Base-by-base conservation (phyloP, 2,329 filamentous ascomycete genomes). In the Paraphoma sp. region DNA sequence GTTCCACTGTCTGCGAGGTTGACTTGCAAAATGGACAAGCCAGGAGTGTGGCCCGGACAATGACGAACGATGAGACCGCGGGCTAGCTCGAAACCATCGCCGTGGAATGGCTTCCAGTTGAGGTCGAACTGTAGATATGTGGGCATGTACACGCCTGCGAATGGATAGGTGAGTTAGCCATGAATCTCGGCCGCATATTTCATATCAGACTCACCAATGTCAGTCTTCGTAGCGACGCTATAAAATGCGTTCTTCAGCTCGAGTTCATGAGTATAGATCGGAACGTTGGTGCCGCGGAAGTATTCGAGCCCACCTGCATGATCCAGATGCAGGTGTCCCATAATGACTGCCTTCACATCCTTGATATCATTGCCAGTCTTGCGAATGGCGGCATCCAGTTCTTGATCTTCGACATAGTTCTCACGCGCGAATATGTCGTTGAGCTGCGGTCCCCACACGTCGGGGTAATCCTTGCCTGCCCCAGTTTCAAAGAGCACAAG, bases 221-320 rank as follows among this genome's bases (percentile, higher is more conserved):
- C 74, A 2, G 64, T 60, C 46, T 71, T 71, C 14, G 72, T 77
- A 3, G 75, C 75, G 4, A 76, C 74, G 41, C 67, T 64, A 52
- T 72, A 76, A 53, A 71, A 76, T 12, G 76, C 76, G 51, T 77
- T 64, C 51, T 77, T 77, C 16, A 77, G 56, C 54, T 76, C 75
- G 23, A 68, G 56, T 56, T 78, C 75, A 50, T 78, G 75, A n/a
- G 71, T 70, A 49, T 74, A 76, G 47, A 78, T 71, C 6, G 70
- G 69, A 4, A 78, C 60, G 12, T 69, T 65, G 5, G 73, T 78
- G 42, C 66, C 66, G n/a, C 63, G 57, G 61, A 78, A 77, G 44
- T 66, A 62, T 14, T 75, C 71, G 2, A 77, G 57, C 4, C 75
- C 75, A 1, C 75, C 72, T 1, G 75, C 75, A 53, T 78, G 75